Percentiles rank a stretch among this genome's conserved stretches.
Evolutionary conservation across 345 rosid species (phyloP).

Genomic region (Salix viminalis): DNA sequence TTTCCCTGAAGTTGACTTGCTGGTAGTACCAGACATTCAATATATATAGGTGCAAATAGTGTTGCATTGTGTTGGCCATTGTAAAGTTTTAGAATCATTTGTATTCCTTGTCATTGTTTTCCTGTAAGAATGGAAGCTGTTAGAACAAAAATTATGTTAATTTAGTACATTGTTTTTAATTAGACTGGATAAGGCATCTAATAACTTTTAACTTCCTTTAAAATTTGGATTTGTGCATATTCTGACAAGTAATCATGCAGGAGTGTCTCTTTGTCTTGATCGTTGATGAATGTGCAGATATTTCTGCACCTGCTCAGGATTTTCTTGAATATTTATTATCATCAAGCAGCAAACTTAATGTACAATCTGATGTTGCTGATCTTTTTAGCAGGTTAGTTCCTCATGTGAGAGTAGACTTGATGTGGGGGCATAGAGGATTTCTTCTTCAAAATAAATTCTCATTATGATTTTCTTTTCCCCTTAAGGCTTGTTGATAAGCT

Average conservation of each 20-base stretch:
- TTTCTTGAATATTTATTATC: constrained; percentile 52
- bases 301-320: constrained; percentile 62
- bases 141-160: no score
- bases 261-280: constrained; percentile 77
- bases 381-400: constrained; percentile 64
- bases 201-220: not conserved
- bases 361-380: constrained; percentile 50
- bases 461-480: constrained; percentile 6
- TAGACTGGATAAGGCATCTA: no score
- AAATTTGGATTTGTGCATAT: constrained; percentile 12
- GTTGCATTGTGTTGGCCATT: no score
- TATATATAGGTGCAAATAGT: no score
- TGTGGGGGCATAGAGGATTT: constrained; percentile 1
- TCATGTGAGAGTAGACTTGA: constrained; percentile 10
- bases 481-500: constrained; percentile 78
- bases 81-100: no score
- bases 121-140: no score
- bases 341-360: constrained; percentile 26
- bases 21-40: no score
- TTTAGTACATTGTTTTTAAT: no score
- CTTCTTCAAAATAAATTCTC: constrained; percentile 2
- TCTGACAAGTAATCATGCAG: constrained; percentile 41
- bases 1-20: not conserved
- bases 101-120: no score
- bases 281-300: constrained; percentile 71